Conservation (phyloP, 441 rosid genomes). For the Raphanus hybrid region DNA sequence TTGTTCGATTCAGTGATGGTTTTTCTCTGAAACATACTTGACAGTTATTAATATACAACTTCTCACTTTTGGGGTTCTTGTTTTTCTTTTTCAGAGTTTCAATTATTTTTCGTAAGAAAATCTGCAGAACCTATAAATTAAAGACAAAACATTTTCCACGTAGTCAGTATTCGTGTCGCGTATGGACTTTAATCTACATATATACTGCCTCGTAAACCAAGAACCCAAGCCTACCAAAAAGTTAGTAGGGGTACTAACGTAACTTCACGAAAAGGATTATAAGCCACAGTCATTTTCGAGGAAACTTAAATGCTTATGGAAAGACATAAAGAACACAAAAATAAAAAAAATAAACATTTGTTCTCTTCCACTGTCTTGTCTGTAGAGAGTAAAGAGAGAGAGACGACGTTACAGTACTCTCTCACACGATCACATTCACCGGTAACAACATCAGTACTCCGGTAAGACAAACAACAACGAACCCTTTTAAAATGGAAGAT, state of each 20-base stretch:
- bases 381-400: conserved; percentile 27
- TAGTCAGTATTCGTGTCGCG: conserved; percentile 38
- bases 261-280: not conserved
- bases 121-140: conserved; percentile 2
- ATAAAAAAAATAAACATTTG: conserved; percentile 37
- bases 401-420: conserved; percentile 33
- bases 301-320: conserved; percentile 38
- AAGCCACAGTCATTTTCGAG: conserved; percentile 38
- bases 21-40: not conserved
- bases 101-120: not conserved
- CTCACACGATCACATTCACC: conserved; percentile 30
- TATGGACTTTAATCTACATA: conserved; percentile 24
- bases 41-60: not conserved
- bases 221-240: conserved; percentile 38
- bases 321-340: conserved; percentile 10
- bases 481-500: conserved; percentile 53
- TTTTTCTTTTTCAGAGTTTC: not conserved
- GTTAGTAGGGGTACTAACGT: conserved; percentile 43
- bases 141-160: conserved; percentile 39
- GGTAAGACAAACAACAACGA: not conserved
- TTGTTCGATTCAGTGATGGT: not conserved
- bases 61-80: not conserved
- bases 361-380: conserved; percentile 46
- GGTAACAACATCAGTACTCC: not conserved
- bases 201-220: conserved; percentile 36